Base-by-base conservation (phyloP, 495 filamentous ascomycete genomes). In the Extremus antarcticus region DNA sequence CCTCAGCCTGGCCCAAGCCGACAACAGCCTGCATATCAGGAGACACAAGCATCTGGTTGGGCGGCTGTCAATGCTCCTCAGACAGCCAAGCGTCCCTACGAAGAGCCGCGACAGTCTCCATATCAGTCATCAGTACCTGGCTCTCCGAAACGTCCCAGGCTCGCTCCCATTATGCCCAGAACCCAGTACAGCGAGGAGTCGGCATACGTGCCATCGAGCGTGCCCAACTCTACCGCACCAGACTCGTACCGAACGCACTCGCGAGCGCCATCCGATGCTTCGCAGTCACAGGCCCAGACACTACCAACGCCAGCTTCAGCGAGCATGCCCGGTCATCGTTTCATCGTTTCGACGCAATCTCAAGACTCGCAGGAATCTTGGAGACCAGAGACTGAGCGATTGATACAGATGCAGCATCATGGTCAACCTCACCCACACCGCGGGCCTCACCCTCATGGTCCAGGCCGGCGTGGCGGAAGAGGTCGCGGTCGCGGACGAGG, bases 131-230 rank as follows among this genome's bases (percentile, higher is more conserved):
- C 54, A n/a, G 20, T 20, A 17, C 29, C 35, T n/a, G 67, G 60
- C 25, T 67, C 66, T 2, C 66, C 66, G 4, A 70, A 70, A 50
- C 60, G 68, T n/a, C 66, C 61, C 1, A 65, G 63, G 49, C 63
- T 69, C 20, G 65, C 66, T 25, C 63, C 66, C 1, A 59, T 66
- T 16, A 61, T 62, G 25, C 64, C 62, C 13, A 57, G 63, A 23
- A 43, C 32, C n/a, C 32, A 9, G 45, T 53, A 63, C 41, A 22
- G 32, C 17, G 50, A 53, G 10, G 50, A 51, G 23, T 25, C 46
- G 7, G 23, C 19, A 17, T 43, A 54, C 54, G 22, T 47, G n/a
- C 55, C 35, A 58, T 59, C 40, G 43, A 48, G 21, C 24, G 46
- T 48, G 20, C 9, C 13, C 3, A 13, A 48, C 25, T 47, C 41